phyloP scores from a whole-genome alignment of 2,329 filamentous ascomycete species.

The Penicillium concentricum region DNA sequence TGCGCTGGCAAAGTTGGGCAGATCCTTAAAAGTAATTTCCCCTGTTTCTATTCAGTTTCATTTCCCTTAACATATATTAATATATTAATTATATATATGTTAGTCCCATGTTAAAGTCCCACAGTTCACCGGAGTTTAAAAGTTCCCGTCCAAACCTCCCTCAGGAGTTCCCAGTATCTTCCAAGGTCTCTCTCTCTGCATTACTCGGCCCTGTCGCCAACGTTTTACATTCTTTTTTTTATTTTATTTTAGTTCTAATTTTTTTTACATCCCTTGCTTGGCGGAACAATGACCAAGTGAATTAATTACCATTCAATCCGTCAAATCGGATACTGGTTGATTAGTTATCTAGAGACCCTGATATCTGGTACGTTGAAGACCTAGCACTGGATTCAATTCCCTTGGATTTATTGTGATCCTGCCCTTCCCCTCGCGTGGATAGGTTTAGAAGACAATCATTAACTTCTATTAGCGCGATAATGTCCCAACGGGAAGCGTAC shows the following conservation, averaged over 20 bases:
- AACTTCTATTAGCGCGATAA: constrained; percentile 20
- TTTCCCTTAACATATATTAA: too few species aligned
- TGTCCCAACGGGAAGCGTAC: constrained; percentile 29
- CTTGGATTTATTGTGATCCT: neutral
- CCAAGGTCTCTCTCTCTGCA: neutral
- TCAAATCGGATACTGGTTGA: neutral
- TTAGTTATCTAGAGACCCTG: neutral
- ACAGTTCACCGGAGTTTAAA: neutral
- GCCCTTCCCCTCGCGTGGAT: neutral
- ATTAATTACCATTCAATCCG: neutral
- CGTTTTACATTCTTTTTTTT: neutral
- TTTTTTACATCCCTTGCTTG: neutral
- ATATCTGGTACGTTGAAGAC: neutral
- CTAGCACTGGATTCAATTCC: neutral
- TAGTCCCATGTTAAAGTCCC: neutral
- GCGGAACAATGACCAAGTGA: neutral
- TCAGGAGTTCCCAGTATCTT: neutral
- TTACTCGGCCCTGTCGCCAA: neutral
- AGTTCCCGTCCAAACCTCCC: neutral
- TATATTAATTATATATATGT: neutral
- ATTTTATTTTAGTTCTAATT: too few species aligned
- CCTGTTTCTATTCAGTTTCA: neutral
- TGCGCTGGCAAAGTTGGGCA: neutral
- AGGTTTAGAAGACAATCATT: constrained; percentile 12
- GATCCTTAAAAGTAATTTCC: neutral